Conservation (phyloP, 1,284 basidiomycete species). For the Ganoderma lucidum region DNA sequence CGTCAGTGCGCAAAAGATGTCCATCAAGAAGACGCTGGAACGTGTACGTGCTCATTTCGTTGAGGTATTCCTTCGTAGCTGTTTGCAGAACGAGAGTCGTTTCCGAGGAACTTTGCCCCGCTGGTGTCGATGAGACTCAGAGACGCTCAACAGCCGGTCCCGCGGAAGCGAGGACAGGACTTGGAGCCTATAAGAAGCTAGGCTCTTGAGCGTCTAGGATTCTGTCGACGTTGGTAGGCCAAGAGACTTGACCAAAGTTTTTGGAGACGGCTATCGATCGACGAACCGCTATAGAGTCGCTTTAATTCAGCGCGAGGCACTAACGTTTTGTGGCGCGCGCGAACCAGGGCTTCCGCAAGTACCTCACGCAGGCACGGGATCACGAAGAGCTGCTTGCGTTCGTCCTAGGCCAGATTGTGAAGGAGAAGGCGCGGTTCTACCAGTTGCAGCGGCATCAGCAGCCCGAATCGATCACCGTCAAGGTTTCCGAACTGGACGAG, state of each 20-base stretch:
- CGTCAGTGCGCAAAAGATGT: constrained; percentile 97
- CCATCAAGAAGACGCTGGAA: constrained; percentile 97
- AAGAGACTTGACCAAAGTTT: too few species aligned
- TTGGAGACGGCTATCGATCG: too few species aligned
- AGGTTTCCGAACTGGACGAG: constrained; percentile 83
- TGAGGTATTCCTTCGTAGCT: background rate
- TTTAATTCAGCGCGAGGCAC: background rate
- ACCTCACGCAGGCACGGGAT: constrained; percentile 93
- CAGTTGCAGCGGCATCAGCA: constrained; percentile 81
- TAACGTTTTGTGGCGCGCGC: constrained; percentile 16
- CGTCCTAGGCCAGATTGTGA: constrained; percentile 93
- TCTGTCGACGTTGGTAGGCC: too few species aligned
- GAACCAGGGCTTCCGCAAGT: constrained; percentile 93
- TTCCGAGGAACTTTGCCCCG: too few species aligned
- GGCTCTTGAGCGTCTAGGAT: too few species aligned
- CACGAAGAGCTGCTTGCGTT: constrained; percentile 96
- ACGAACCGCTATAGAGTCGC: too few species aligned
- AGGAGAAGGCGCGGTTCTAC: constrained; percentile 90
- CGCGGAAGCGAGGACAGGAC: too few species aligned
- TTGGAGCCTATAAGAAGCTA: too few species aligned
- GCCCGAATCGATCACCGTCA: constrained; percentile 79
- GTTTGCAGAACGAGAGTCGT: too few species aligned
- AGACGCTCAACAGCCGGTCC: too few species aligned
- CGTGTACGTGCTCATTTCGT: constrained; percentile 63
- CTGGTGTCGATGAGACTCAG: too few species aligned